Conservation (phyloP, 148 eudicot species). For the Cornus controversa region DNA sequence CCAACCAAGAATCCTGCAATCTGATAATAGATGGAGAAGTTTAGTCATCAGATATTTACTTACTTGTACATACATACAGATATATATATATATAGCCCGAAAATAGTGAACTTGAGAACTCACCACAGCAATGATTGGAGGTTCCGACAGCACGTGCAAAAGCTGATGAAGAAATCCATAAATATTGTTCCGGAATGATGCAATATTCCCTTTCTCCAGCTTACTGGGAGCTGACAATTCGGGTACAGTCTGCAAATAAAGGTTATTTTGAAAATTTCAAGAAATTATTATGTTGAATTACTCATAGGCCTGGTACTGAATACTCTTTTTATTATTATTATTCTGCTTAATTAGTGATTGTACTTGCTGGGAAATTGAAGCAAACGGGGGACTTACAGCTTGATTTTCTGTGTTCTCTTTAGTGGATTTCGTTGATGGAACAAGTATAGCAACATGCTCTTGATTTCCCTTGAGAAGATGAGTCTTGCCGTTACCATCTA, state of each 20-base stretch:
- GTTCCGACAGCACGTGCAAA: slow-evolving; percentile 62
- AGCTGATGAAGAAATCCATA: slow-evolving; percentile 43
- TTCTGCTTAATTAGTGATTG: not conserved
- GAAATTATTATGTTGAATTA: not conserved
- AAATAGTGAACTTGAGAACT: slow-evolving; percentile 39
- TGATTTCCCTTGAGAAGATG: slow-evolving; percentile 43
- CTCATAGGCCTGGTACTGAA: not conserved
- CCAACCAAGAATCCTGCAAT: slow-evolving; percentile 66
- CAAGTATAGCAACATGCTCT: slow-evolving; percentile 2
- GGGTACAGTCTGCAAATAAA: slow-evolving; percentile 16
- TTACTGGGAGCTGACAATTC: slow-evolving; percentile 21
- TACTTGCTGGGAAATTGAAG: not conserved
- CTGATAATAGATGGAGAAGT: slow-evolving; percentile 27
- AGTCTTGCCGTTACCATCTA: slow-evolving; percentile 47
- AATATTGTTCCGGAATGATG: slow-evolving; percentile 29
- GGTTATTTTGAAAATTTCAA: not conserved
- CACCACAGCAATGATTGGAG: slow-evolving; percentile 86
- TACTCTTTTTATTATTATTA: too few species aligned
- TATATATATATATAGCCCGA: too few species aligned
- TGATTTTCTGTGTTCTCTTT: slow-evolving; percentile 17
- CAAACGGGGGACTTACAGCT: slow-evolving; percentile 10
- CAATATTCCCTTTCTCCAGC: slow-evolving; percentile 10
- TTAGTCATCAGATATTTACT: not conserved
- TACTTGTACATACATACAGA: too few species aligned
- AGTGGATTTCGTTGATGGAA: not conserved